Evolutionary conservation across 202 grass and related monocot species (phyloP), one percentile per base, ranked within the genome.

Genomic region (Setaria italica): DNA sequence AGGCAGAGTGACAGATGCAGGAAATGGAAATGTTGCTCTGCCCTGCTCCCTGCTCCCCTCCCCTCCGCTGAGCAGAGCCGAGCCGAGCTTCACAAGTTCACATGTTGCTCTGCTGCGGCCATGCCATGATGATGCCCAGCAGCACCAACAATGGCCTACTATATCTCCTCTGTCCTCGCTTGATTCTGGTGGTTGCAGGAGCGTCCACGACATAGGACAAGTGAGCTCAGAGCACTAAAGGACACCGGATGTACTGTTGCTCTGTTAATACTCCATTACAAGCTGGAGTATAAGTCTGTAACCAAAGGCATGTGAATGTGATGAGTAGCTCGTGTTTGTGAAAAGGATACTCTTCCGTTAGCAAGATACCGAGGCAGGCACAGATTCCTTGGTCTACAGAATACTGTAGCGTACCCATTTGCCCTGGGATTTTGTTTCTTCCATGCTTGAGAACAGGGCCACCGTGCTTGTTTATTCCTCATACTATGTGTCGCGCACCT

Each of bases 141-240:
- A 50, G 11, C 3, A 50, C 48, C 48, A 50, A 14, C 46, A 48
- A 13, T 51, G 49, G 14, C 13, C 49, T 4, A 25, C 14, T 13
- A 12, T 16, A 12, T 16, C 50, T 4, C 50, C 14, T 4, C 67
- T 20, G 53, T 56, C 53, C 53, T 56, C 33, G 19, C 14, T 51
- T 65, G 21, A 62, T 30, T 30, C 58, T 32, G 59, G 63, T 9
- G 32, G 70, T 16, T 33, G 13, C 74, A 60, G 20, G 20, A 59
- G 35, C 51, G 35, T 56, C 72, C 72, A 75, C 5, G n/a, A 9
- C 82, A 77, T 15, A 85, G 37, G 82, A 73, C 82, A 77, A 39
- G 37, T 39, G 37, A 39, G 37, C 37, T 39, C 37, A 39, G 37
- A 39, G 37, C 2, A 39, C 37, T 39, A 39, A 5, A 41, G 39